Evolutionary conservation across 106 monocot genomes (phyloP).

Genomic region (Ottelia alismoides): DNA sequence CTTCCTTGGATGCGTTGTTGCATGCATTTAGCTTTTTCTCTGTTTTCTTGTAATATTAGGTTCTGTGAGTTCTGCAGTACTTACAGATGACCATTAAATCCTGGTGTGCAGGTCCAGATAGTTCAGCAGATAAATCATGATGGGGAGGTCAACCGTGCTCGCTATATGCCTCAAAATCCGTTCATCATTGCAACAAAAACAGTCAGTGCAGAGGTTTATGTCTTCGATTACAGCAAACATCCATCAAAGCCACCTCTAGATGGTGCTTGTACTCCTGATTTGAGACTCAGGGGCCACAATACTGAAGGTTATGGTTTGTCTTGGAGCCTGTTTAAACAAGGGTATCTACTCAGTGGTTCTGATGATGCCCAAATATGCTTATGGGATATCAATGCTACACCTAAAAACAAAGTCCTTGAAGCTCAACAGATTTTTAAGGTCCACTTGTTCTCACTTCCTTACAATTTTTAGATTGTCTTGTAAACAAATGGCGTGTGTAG

Average conservation of each 20-base stretch:
- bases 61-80: no score
- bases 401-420: slow-evolving; percentile 82
- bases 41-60: no score
- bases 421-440: slow-evolving; percentile 98
- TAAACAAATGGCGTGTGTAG: no score
- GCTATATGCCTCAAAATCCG: slow-evolving; percentile 97
- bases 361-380: slow-evolving; percentile 98
- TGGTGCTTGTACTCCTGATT: slow-evolving; percentile 88
- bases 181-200: slow-evolving; percentile 97
- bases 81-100: no score
- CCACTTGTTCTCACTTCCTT: background rate
- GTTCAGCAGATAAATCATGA: slow-evolving; percentile 99
- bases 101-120: slow-evolving; percentile 66
- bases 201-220: slow-evolving; percentile 89
- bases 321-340: slow-evolving; percentile 92
- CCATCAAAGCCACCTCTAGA: slow-evolving; percentile 88
- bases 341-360: slow-evolving; percentile 87
- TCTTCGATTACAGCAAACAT: slow-evolving; percentile 99
- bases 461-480: no score
- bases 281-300: slow-evolving; percentile 81
- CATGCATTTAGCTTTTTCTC: no score
- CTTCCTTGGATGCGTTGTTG: no score
- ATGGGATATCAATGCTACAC: slow-evolving; percentile 88
- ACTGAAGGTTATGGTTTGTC: slow-evolving; percentile 99
- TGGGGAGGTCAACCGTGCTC: slow-evolving; percentile 95